Evolutionary conservation across 352 stramenopile genomes (phyloP).

Genomic region (Globisporangium perplexum): DNA sequence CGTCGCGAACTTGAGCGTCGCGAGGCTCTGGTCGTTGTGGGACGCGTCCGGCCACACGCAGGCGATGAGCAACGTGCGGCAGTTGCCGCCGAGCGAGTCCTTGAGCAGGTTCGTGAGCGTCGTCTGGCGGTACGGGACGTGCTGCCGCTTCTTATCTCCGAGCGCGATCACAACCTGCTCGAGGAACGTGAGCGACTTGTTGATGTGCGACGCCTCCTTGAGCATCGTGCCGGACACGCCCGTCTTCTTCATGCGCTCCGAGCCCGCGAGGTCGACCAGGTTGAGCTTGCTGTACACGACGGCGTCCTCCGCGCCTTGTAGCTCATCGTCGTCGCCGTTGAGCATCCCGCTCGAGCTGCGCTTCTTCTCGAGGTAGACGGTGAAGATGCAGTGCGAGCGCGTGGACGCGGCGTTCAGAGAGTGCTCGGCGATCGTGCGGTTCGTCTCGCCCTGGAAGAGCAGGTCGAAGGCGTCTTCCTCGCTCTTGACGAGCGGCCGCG

Average conservation of each 20-base stretch:
- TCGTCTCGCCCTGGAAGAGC: conserved; percentile 76
- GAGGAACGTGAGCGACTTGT: conserved; percentile 67
- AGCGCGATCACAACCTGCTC: conserved; percentile 90
- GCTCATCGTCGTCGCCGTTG: conserved; percentile 10
- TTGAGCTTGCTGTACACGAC: conserved; percentile 87
- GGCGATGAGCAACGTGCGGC: conserved; percentile 80
- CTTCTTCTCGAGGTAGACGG: conserved; percentile 58
- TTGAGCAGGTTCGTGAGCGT: conserved; percentile 92
- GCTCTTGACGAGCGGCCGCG: conserved; percentile 43
- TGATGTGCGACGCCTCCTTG: conserved; percentile 53
- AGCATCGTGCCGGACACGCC: conserved; percentile 47
- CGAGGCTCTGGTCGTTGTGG: conserved; percentile 85
- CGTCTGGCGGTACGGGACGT: conserved; percentile 92
- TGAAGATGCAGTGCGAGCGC: conserved; percentile 80
- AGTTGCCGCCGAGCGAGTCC: conserved; percentile 79
- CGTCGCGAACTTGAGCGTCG: conserved; percentile 90
- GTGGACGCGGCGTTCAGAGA: conserved; percentile 73
- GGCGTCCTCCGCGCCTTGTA: conserved; percentile 2
- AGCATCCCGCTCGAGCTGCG: conserved; percentile 19
- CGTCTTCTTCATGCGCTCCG: conserved; percentile 88
- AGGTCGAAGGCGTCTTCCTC: conserved; percentile 73
- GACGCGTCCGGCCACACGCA: conserved; percentile 70
- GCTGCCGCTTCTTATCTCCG: conserved; percentile 78
- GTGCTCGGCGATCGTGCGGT: conserved; percentile 74
- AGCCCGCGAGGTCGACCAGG: conserved; percentile 91